Evolutionary conservation across 73 alveolate genomes (phyloP), one percentile per base, ranked within the genome.

Genomic region (Paramecium octaurelia): DNA sequence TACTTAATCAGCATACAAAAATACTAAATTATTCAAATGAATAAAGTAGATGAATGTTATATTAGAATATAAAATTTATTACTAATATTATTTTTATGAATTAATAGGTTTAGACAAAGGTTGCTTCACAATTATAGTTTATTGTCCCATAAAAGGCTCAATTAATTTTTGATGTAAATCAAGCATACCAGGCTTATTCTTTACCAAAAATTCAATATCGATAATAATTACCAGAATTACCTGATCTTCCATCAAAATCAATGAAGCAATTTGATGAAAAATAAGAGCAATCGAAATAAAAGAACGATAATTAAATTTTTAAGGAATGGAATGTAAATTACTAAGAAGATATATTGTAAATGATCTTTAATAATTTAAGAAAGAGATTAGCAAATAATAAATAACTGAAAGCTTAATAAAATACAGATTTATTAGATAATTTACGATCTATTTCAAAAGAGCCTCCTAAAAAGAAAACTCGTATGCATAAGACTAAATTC

Each of bases 401-500:
- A 80, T 23, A 80, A 44, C 73, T 80, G 91, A 80, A 80, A 80
- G 94, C 58, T 24, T 16, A 42, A 42, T 35, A 64, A 2, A 89
- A 77, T 89, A 71, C 44, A 12, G 40, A 40, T 42, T 71, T 59
- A 59, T 46, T 89, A 34, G 86, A 70, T 43, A 64, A 68, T 64
- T 36, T 89, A 29, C 24, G 75, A 48, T 40, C 18, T 21, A 89
- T 89, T 16, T 89, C 90, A 12, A 89, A 89, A 35, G 12, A 29
- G 57, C 91, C 90, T 29, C 94, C 94, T 14, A 89, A 89, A 46
- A 89, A 89, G 84, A 89, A 89, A 70, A 89, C 92, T 3, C 40
- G 94, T 27, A 50, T 77, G 71, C 94, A 89, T 46, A 89, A 89
- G 73, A 89, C 94, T 4, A 89, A 89, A 27, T 89, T 89, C 36